Conservation (phyloP, 2,329 filamentous ascomycete species). For the Cladosporium cucumerinum region DNA sequence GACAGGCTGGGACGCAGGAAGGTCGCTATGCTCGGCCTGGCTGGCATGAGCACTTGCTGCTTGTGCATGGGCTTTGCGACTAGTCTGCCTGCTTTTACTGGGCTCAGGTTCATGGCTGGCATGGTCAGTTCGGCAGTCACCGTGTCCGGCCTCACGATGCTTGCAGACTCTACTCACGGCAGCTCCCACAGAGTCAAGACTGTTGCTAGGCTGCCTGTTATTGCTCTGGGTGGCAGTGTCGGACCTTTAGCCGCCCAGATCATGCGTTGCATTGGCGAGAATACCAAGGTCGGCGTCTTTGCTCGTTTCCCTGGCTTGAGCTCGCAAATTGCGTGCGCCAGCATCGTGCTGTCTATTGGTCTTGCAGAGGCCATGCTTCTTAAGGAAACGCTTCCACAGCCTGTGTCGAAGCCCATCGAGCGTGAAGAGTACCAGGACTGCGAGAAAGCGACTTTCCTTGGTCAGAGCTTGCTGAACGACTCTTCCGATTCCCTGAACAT, state of each 20-base stretch:
- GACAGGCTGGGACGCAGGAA: constrained; percentile 44
- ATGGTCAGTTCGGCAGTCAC: constrained; percentile 44
- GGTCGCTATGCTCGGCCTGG: constrained; percentile 45
- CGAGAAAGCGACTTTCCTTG: constrained; percentile 48
- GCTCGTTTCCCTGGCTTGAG: constrained; percentile 43
- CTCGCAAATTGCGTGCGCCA: constrained; percentile 44
- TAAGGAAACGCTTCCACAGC: constrained; percentile 33
- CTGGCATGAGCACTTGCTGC: constrained; percentile 45
- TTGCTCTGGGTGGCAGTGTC: constrained; percentile 45
- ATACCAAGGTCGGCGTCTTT: constrained; percentile 39
- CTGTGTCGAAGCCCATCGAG: neutral
- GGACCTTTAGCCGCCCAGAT: constrained; percentile 45
- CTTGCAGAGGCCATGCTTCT: constrained; percentile 40
- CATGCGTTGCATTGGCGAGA: constrained; percentile 42
- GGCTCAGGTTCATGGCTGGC: constrained; percentile 44
- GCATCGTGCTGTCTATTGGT: constrained; percentile 41
- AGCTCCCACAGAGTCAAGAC: constrained; percentile 36
- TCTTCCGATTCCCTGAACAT: constrained; percentile 38
- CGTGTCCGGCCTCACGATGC: constrained; percentile 47
- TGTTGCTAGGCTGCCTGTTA: constrained; percentile 44
- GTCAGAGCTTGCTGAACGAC: constrained; percentile 22
- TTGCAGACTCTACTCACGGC: constrained; percentile 38
- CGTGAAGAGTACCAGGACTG: constrained; percentile 36
- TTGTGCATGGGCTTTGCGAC: constrained; percentile 47
- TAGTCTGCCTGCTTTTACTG: constrained; percentile 40